These are phyloP conservation scores for Apophysomyces variabilis DNA, from an alignment of 371 early-diverging fungal genomes.

Conservation along the genomic window DNA sequence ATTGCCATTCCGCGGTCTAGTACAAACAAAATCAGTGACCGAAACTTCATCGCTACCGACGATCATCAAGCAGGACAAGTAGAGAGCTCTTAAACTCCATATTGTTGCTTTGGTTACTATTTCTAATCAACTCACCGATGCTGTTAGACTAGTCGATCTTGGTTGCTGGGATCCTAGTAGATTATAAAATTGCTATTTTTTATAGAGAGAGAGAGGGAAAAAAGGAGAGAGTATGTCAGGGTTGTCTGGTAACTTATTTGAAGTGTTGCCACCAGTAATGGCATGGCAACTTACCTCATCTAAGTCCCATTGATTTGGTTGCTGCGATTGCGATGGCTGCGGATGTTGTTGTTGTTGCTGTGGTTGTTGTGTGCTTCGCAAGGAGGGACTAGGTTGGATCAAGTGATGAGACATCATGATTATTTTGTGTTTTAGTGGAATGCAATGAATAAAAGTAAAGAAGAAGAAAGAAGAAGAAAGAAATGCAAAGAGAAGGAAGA, in stretches of 20 bases:
- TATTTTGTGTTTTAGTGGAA: slow-evolving; percentile 12
- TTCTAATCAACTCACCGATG: background rate
- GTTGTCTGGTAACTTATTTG: no score
- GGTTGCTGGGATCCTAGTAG: slow-evolving; percentile 5
- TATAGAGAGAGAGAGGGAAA: background rate
- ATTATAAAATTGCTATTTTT: background rate
- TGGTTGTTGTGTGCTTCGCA: slow-evolving; percentile 12
- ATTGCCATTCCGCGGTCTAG: slow-evolving; percentile 1
- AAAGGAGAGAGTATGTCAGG: background rate
- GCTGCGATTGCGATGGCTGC: background rate
- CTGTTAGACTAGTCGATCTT: background rate
- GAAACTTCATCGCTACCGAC: background rate
- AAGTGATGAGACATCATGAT: background rate
- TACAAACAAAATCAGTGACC: background rate
- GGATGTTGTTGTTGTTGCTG: background rate
- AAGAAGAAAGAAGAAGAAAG: slow-evolving; percentile 9
- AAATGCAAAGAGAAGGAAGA: slow-evolving; percentile 1
- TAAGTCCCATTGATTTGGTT: background rate
- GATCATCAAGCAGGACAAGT: background rate
- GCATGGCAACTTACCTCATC: background rate
- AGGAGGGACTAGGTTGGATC: background rate
- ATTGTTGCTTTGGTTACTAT: background rate
- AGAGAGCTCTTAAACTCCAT: slow-evolving; percentile 1
- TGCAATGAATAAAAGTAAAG: slow-evolving; percentile 6
- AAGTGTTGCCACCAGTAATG: no score